Base-by-base conservation (phyloP, 139 green algal genomes). In the Closterium sp. region DNA sequence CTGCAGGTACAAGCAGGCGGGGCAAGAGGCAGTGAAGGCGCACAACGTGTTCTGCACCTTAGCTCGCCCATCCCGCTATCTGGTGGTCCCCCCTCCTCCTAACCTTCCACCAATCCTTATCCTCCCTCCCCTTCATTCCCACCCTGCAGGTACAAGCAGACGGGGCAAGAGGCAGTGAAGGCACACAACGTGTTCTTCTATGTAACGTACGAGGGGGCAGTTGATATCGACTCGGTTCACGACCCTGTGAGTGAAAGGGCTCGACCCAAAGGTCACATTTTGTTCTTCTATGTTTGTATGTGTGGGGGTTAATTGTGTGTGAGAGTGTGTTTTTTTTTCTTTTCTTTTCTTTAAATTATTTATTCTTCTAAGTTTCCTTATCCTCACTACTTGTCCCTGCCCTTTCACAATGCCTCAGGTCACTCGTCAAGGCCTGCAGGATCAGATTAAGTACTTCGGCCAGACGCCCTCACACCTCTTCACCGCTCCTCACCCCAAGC, bases 181-280 rank as follows among this genome's bases (percentile, higher is more conserved):
- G 96, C 97, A 0, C 95, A 97, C 94, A 98, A 98, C 94, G 91
- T 98, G 92, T 99, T 99, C 32, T 97, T 97, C 90, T 95, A 97
- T 94, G 94, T 98, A 9, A 98, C 97, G 7, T 99, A 99, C 94
- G 97, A 98, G 70, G 95, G 95, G 19, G 88, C 90, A 27, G 95
- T 96, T 13, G 92, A 96, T 88, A 87, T 96, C 50, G 91, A 70
- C 45, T 70, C 45, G 45, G 45, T 70, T 70, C 45, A 70, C 3
- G 45, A 70, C 5, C 45, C 45, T 13, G 9, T 70, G 45, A 70
- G 45, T 70, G 9, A 1, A 70, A 2, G 6, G 32, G 3, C 32
- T 19, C 5, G 45, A 70, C 45, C 10, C 45, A 70, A 38, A 70
- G 45, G 45, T 7, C 45, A 70, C 32, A 7, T 38, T 2, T 3